Conservation (phyloP, 345 rosid species). For the Stellera chamaejasme region DNA sequence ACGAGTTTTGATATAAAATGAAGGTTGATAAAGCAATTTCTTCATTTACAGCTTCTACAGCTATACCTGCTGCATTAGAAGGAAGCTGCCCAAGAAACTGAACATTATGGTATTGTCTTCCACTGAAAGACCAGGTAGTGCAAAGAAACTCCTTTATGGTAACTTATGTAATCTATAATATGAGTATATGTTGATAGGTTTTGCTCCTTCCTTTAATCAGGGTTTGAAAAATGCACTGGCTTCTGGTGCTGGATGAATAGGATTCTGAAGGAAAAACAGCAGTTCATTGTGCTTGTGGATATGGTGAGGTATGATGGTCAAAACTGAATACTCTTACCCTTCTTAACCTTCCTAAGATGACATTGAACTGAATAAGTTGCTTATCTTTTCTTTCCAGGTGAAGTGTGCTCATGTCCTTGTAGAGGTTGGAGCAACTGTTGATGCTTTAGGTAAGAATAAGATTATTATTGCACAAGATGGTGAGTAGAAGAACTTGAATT, state of each 20-base stretch:
- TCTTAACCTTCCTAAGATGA: background rate
- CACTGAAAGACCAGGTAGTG: conserved; percentile 7
- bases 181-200: background rate
- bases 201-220: conserved; percentile 25
- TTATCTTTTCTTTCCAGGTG: conserved; percentile 30
- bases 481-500: too few species aligned
- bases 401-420: conserved; percentile 76
- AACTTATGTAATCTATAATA: too few species aligned
- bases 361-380: background rate
- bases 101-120: conserved; percentile 62
- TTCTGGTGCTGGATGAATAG: conserved; percentile 90
- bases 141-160: background rate
- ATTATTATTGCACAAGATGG: too few species aligned
- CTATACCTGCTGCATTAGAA: conserved; percentile 89
- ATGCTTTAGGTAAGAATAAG: conserved; percentile 84
- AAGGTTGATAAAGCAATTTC: conserved; percentile 13
- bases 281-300: conserved; percentile 96
- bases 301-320: conserved; percentile 72
- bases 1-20: too few species aligned
- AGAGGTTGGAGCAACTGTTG: conserved; percentile 73
- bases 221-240: conserved; percentile 75
- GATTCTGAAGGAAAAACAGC: conserved; percentile 99
- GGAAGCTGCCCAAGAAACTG: conserved; percentile 77
- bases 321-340: background rate
- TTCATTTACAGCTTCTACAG: conserved; percentile 69